Evolutionary conservation across 2,329 filamentous ascomycete genomes (phyloP).

Genomic region (Colletotrichum salicis): DNA sequence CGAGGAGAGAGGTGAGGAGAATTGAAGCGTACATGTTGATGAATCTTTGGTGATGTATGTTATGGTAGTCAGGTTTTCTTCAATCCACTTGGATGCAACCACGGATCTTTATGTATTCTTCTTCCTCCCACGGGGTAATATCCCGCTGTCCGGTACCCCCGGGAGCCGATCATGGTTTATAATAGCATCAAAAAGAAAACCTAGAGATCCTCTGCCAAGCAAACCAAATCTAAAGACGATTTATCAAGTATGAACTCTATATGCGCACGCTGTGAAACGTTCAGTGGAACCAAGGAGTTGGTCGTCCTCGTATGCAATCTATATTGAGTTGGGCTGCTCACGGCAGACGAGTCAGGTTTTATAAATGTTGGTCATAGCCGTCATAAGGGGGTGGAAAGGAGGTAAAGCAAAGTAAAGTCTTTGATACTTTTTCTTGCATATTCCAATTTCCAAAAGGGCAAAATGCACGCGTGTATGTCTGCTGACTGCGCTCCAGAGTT

Average conservation of each 20-base stretch:
- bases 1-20: slow-evolving; percentile 1
- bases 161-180: background rate
- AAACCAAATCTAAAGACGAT: background rate
- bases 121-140: too few species aligned
- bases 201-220: background rate
- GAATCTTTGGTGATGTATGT: background rate
- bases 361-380: background rate
- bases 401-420: too few species aligned
- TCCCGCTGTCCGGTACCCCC: background rate
- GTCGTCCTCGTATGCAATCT: background rate
- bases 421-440: too few species aligned
- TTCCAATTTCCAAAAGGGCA: too few species aligned
- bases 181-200: background rate
- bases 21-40: background rate
- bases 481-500: too few species aligned
- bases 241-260: background rate
- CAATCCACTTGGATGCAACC: accelerated
- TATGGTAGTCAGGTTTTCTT: background rate
- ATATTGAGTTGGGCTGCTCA: slow-evolving; percentile 17
- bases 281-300: background rate
- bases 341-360: slow-evolving; percentile 5
- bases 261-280: background rate
- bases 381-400: too few species aligned
- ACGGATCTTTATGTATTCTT: background rate
- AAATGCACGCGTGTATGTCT: too few species aligned